Base-by-base conservation (phyloP, 495 filamentous ascomycete genomes). In the Penicillium cataractarum region DNA sequence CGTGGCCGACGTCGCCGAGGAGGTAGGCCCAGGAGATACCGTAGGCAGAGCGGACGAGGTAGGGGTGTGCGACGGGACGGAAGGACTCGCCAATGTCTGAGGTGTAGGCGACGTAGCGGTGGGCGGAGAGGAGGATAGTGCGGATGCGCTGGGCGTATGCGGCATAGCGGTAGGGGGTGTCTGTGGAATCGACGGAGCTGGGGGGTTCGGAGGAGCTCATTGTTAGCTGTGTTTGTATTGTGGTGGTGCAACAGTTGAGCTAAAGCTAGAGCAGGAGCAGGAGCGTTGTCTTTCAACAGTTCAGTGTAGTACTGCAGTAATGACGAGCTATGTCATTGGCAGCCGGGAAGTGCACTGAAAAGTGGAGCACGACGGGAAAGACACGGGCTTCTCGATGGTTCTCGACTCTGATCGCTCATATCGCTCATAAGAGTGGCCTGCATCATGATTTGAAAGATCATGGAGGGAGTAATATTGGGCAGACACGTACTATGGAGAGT, bases 51-150 rank as follows among this genome's bases (percentile, higher is more conserved):
- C 87, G 83, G 4, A 99, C 90, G 5, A 94, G 79, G 66, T 77
- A 87, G 0, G 92, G 93, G 73, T 97, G 92, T 5, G 93, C 93
- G 57, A 98, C 84, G 4, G 95, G 95, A 6, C 95, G 89, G 78
- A 99, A 99, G 9, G 91, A 96, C 75, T 99, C 95, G 72, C 95
- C 95, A 46, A 99, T 92, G 74, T 99, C 95, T 33, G 90, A 94
- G 15, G 95, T 98, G 78, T 98, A 99, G 64, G 95, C 95, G 61
- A 99, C 92, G 74, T 99, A 98, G 70, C 95, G 90, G 71, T 99
- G 95, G 29, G 93, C 92, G 44, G 89, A 89, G 69, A 92, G 83
- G 65, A 99, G 87, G 70, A 97, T 90, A 19, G 94, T 99, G 63
- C 92, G 90, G 63, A 93, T 76, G 58, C 93, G 87, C 65, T 87